phyloP scores from a whole-genome alignment of 371 early-diverging fungal species.

The Amoeboaphelidium occidentale region DNA sequence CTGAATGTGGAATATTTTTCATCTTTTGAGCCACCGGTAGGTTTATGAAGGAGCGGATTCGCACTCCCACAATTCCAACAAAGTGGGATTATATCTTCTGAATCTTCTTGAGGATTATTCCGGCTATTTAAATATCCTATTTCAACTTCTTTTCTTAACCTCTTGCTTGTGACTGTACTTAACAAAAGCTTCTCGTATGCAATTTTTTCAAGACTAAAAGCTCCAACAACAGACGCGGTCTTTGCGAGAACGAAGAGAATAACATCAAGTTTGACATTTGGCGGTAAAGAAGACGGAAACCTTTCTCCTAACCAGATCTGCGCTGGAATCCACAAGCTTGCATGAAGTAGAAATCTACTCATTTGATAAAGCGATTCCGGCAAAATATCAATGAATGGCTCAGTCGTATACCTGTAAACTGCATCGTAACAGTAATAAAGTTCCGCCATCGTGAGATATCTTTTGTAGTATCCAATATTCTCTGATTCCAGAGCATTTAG shows the following conservation, averaged over 20 bases:
- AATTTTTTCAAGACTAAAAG: constrained; percentile 15
- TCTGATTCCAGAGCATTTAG: constrained; percentile 5
- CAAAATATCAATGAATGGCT: constrained; percentile 23
- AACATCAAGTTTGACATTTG: constrained; percentile 17
- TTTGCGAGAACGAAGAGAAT: constrained; percentile 16
- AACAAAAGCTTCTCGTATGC: constrained; percentile 15
- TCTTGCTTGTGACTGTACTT: constrained; percentile 8
- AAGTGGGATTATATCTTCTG: constrained; percentile 10
- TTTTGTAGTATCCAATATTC: constrained; percentile 4
- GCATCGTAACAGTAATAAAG: constrained; percentile 22
- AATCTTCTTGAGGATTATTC: constrained; percentile 11
- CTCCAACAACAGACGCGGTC: constrained; percentile 11
- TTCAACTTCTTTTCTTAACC: constrained; percentile 20
- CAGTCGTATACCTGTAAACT: constrained; percentile 16
- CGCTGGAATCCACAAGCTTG: constrained; percentile 4
- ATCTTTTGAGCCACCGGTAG: constrained; percentile 13
- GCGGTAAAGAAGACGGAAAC: constrained; percentile 2
- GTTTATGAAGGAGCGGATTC: constrained; percentile 14
- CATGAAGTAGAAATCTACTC: constrained; percentile 14
- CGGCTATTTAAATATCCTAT: constrained; percentile 13
- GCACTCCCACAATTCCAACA: constrained; percentile 19
- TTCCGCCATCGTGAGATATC: constrained; percentile 9
- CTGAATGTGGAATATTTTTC: too few relatives aligned
- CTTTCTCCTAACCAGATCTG: neutral
- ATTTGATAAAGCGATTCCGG: constrained; percentile 19